Evolutionary conservation across 495 filamentous ascomycete genomes (phyloP), one percentile per base, ranked within the genome.

Genomic region (Aspergillus diversus): DNA sequence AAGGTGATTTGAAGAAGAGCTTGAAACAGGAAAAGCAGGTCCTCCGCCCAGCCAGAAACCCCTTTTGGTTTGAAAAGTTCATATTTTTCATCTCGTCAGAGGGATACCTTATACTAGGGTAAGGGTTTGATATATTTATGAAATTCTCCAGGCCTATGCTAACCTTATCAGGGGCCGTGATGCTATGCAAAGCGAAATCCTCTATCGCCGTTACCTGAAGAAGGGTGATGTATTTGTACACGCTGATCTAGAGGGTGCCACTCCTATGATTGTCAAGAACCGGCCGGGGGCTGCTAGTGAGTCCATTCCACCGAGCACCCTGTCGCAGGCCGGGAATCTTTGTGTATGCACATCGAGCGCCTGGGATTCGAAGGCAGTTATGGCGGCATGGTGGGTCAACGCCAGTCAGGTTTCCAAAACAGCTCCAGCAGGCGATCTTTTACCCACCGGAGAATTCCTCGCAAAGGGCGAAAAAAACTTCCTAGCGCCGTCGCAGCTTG

Each of bases 51-150:
- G 87, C 96, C 12, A 81, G 95, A 43, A 89, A 87, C 64, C 87
- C 86, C 53, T 83, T 92, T 66, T 99, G 95, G 93, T 97, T 98
- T 68, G 95, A 99, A 68, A 99, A 98, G 70, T 99, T 96, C 66
- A 73, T 85, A 15, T 97, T 90, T 79, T 99, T 99, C 79, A 86
- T 98, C 63, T 97, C 92, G 1, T 97, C 94, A 0, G 95, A 99
- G 66, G 94, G 95, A 7, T 97, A 98, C 70, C 84, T 99, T 5
- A 90, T 97, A 11, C 81, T 99, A 13, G 87, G 82, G 73, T 80
- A 71, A 46, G 75, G 71, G 9, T 48, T 43, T 17, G 59, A n/a
- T 55, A n/a, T 61, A 33, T 48, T 51, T 52, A 57, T 50, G 52
- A 27, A 3, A 32, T 17, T 39, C 5, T 59, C n/a, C 50, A 55